Evolutionary conservation across 371 early-diverging fungal genomes (phyloP).

Genomic region (Actinomortierella wolfii): DNA sequence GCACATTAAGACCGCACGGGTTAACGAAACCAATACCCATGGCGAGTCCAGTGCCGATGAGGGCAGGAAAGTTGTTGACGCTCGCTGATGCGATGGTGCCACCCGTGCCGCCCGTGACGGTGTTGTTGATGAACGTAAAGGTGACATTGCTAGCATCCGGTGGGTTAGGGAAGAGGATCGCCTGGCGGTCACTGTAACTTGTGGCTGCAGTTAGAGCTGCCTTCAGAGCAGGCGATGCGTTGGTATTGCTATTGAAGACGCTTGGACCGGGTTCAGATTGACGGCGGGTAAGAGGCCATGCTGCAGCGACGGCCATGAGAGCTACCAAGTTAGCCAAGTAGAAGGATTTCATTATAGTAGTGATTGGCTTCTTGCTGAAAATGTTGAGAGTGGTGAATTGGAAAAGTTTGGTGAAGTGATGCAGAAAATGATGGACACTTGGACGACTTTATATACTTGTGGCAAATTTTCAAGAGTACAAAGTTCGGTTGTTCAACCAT

Average conservation of each 20-base stretch:
- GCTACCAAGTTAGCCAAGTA: slow-evolving; percentile 1
- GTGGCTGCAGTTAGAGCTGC: slow-evolving; percentile 8
- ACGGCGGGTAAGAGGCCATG: slow-evolving; percentile 6
- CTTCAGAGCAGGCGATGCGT: slow-evolving; percentile 9
- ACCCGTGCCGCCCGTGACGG: slow-evolving; percentile 11
- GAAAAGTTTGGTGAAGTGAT: slow-evolving; percentile 4
- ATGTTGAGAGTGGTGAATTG: slow-evolving; percentile 7
- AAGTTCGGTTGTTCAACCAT: slow-evolving; percentile 2
- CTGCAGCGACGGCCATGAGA: slow-evolving; percentile 6
- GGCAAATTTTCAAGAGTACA: no score
- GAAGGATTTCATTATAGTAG: slow-evolving; percentile 7
- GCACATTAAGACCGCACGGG: slow-evolving; percentile 22
- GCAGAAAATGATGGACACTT: slow-evolving; percentile 3
- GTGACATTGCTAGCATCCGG: slow-evolving; percentile 12
- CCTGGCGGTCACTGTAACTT: slow-evolving; percentile 13
- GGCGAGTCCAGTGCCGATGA: slow-evolving; percentile 14
- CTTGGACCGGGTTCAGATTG: slow-evolving; percentile 5
- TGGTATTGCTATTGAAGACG: slow-evolving; percentile 12
- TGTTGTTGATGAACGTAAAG: slow-evolving; percentile 15
- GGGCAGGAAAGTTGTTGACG: slow-evolving; percentile 20
- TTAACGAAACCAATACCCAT: slow-evolving; percentile 18
- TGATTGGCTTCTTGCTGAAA: slow-evolving; percentile 10
- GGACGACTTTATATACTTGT: slow-evolving; percentile 10
- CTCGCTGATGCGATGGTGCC: slow-evolving; percentile 8
- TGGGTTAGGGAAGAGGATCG: slow-evolving; percentile 11